Evolutionary conservation across 2,329 filamentous ascomycete genomes (phyloP).

Genomic region (Lachnellula cervina): DNA sequence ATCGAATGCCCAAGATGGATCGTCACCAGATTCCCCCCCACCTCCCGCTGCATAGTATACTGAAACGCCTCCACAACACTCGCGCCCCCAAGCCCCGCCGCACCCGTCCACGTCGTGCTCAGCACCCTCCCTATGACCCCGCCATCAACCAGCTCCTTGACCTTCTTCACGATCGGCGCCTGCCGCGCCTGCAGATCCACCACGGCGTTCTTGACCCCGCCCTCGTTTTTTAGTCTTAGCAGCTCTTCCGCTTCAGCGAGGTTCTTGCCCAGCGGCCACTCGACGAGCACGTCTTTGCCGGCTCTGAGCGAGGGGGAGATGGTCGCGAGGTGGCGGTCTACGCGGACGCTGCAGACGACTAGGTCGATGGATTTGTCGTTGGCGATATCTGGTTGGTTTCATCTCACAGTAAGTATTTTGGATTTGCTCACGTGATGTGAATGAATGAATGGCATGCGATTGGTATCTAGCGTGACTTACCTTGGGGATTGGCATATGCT

Average conservation of each 20-base stretch:
- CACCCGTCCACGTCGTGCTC: slow-evolving; percentile 31
- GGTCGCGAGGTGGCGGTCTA: slow-evolving; percentile 39
- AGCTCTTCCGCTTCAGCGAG: slow-evolving; percentile 40
- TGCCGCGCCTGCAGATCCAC: slow-evolving; percentile 48
- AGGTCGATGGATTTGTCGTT: slow-evolving; percentile 44
- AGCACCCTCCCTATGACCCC: slow-evolving; percentile 49
- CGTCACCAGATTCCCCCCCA: slow-evolving; percentile 36
- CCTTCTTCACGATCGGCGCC: slow-evolving; percentile 39
- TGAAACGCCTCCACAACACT: slow-evolving; percentile 28
- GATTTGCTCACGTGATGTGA: neutral
- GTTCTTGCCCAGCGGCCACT: slow-evolving; percentile 45
- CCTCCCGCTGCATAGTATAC: slow-evolving; percentile 44
- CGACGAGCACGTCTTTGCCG: slow-evolving; percentile 45
- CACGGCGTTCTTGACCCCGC: slow-evolving; percentile 35
- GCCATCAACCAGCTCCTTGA: slow-evolving; percentile 40
- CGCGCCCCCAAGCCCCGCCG: slow-evolving; percentile 4
- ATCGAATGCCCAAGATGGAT: slow-evolving; percentile 33
- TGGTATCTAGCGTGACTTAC: neutral
- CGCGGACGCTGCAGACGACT: slow-evolving; percentile 42
- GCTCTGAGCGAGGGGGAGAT: slow-evolving; percentile 39
- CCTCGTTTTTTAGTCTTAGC: slow-evolving; percentile 36
- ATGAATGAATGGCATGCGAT: no score
- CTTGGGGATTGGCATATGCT: slow-evolving; percentile 39
- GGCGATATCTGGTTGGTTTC: slow-evolving; percentile 34
- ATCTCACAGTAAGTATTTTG: neutral